A percentile compares a stretch with the other conserved stretches of the same genome.
Evolutionary conservation across 768 basidiomycete species (phyloP).

Genomic region (Stropharia rugosoannulata): DNA sequence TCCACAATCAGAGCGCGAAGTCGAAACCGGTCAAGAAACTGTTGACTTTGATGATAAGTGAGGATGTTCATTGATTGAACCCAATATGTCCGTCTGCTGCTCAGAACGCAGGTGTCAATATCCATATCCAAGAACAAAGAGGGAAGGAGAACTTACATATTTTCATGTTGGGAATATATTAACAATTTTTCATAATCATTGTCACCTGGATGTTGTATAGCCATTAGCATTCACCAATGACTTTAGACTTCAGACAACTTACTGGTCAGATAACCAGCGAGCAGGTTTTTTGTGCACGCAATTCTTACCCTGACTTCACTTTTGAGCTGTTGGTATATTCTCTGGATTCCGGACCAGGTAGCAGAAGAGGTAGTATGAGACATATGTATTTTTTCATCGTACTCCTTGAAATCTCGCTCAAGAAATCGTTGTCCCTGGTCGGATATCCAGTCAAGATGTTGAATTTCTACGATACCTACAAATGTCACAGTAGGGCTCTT

Average conservation of each 20-base stretch:
- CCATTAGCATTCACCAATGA: no score
- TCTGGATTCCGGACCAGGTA: constrained; percentile 31
- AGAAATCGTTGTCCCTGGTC: constrained; percentile 39
- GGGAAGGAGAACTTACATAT: background rate
- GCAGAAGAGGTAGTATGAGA: constrained; percentile 8
- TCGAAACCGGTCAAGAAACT: constrained; percentile 53
- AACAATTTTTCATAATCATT: constrained; percentile 17
- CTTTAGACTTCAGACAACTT: constrained; percentile 2
- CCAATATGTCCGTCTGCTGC: constrained; percentile 42
- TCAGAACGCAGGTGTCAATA: background rate
- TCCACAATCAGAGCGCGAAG: constrained; percentile 45
- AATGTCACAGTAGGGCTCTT: constrained; percentile 36
- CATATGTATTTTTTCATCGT: constrained; percentile 30
- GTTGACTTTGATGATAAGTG: constrained; percentile 40
- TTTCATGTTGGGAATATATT: constrained; percentile 12
- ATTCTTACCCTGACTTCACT: constrained; percentile 15
- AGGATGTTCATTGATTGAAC: constrained; percentile 45
- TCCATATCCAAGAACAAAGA: background rate
- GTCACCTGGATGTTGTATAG: constrained; percentile 12
- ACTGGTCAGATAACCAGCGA: constrained; percentile 24
- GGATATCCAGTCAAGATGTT: constrained; percentile 48
- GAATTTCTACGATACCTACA: constrained; percentile 50
- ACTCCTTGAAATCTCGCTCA: constrained; percentile 40
- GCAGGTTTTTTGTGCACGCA: constrained; percentile 15
- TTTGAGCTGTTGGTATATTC: constrained; percentile 31